Base-by-base conservation (phyloP, 1,284 basidiomycete species). In the Heterobasidion parviporum region DNA sequence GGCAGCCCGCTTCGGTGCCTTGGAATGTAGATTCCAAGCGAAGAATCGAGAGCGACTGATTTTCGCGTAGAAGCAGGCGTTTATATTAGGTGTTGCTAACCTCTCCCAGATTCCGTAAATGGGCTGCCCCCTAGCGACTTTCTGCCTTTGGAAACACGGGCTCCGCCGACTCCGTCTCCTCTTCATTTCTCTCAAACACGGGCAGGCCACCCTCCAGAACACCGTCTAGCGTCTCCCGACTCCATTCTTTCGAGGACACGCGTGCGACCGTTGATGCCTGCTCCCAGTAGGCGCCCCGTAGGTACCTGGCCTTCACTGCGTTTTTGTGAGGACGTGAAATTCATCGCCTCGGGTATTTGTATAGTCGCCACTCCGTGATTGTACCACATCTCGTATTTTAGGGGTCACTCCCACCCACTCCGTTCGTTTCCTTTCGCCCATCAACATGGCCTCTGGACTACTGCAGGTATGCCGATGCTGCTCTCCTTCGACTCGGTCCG, bases 401-500 rank as follows among this genome's bases (percentile, higher is more conserved):
- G n/a, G 38, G 38, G 12, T 53, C 50, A 53, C 55, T 49, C 53
- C 44, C 45, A n/a, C 52, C 32, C 49, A 18, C 54, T 35, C 54
- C 51, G 53, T 50, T 49, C 35, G 15, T 44, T 43, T 26, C 50
- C 48, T 38, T 57, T 54, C 55, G 45, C 58, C 50, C 51, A 41
- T 54, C 48, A 64, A 59, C 58, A 68, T 69, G 65, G 50, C 67
- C 20, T 64, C 63, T 18, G 66, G 65, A 20, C 56, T 69, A 50
- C 60, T 69, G 32, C 69, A 69, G 62, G 70, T 70, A 56, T 47
- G 65, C 55, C 36, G 52, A 34, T 51, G 57, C 46, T 18, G 61
- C 60, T 20, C 46, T 43, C 38, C 46, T n/a, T 49, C 53, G 48
- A 51, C 36, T 38, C 57, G 51, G 50, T 50, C 35, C 48, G 18